phyloP scores from a whole-genome alignment of 1,284 basidiomycete species.

The Pterula multifida region DNA sequence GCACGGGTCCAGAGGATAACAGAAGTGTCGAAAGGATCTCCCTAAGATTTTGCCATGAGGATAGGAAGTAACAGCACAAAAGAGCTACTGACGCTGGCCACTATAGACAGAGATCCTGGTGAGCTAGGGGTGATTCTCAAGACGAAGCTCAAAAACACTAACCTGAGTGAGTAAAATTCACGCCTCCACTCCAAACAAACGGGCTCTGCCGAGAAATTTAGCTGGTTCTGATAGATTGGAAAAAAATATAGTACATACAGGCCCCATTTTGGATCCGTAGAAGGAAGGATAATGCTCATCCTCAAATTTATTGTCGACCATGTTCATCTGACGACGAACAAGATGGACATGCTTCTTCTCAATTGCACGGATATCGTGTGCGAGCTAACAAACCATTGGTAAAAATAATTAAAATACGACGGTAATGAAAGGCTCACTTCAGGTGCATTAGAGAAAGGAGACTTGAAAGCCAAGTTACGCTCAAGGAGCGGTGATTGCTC shows the following conservation, averaged over 20 bases:
- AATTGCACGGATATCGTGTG: slow-evolving; percentile 25
- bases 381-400: slow-evolving; percentile 19
- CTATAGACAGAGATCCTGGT: not conserved
- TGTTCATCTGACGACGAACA: slow-evolving; percentile 24
- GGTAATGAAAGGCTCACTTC: slow-evolving; percentile 19
- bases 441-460: slow-evolving; percentile 31
- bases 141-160: slow-evolving; percentile 10
- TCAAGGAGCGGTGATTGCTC: too few relatives aligned
- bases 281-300: slow-evolving; percentile 45
- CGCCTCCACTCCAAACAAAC: slow-evolving; percentile 39
- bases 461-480: slow-evolving; percentile 34
- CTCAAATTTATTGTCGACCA: slow-evolving; percentile 25
- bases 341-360: slow-evolving; percentile 26
- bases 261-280: slow-evolving; percentile 39
- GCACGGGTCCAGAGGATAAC: slow-evolving; percentile 55
- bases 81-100: slow-evolving; percentile 1
- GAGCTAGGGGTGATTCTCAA: slow-evolving; percentile 8
- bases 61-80: too few relatives aligned
- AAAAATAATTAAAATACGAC: not conserved
- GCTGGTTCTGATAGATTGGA: too few relatives aligned
- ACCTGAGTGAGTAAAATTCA: slow-evolving; percentile 46
- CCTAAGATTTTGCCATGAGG: too few relatives aligned
- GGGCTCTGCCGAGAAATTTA: slow-evolving; percentile 29
- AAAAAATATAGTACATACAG: slow-evolving; percentile 20
- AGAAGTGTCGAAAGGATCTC: slow-evolving; percentile 49